Evolutionary conservation across 164 flowering plant species (phyloP).

Genomic region (Saururus chinensis): DNA sequence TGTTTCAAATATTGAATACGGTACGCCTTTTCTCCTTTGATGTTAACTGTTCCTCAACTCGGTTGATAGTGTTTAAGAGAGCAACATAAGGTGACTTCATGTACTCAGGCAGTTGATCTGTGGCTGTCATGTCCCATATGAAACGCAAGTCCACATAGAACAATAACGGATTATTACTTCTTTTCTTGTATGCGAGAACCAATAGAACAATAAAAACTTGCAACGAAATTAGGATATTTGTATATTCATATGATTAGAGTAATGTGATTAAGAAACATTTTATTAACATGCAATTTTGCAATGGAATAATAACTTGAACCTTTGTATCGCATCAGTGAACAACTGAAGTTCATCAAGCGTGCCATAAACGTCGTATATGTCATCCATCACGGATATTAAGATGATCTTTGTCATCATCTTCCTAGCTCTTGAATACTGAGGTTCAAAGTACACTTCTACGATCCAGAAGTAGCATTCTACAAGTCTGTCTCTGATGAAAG

Average conservation of each 20-base stretch:
- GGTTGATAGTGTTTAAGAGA: background rate
- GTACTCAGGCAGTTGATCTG: background rate
- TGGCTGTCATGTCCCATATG: background rate
- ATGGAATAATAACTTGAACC: background rate
- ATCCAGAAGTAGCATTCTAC: conserved; percentile 2
- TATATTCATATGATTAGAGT: background rate
- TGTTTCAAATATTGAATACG: background rate
- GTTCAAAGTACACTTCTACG: background rate
- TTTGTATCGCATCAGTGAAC: too few relatives aligned
- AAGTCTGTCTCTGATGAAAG: background rate
- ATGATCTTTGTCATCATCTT: background rate
- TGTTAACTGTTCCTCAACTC: background rate
- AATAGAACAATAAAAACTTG: too few relatives aligned
- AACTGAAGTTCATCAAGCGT: too few relatives aligned
- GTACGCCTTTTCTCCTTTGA: background rate
- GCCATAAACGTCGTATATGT: too few relatives aligned
- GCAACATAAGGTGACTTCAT: background rate
- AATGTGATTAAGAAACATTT: background rate
- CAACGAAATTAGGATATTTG: too few relatives aligned
- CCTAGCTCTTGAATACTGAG: conserved; percentile 2
- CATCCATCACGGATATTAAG: conserved; percentile 1
- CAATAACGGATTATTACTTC: too few relatives aligned
- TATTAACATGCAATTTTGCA: background rate
- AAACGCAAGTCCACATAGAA: background rate
- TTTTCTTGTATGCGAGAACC: too few relatives aligned